These are phyloP conservation scores for Rhodosporidiobolus odoratus DNA, from an alignment of 768 basidiomycete species.

Conservation along the genomic window DNA sequence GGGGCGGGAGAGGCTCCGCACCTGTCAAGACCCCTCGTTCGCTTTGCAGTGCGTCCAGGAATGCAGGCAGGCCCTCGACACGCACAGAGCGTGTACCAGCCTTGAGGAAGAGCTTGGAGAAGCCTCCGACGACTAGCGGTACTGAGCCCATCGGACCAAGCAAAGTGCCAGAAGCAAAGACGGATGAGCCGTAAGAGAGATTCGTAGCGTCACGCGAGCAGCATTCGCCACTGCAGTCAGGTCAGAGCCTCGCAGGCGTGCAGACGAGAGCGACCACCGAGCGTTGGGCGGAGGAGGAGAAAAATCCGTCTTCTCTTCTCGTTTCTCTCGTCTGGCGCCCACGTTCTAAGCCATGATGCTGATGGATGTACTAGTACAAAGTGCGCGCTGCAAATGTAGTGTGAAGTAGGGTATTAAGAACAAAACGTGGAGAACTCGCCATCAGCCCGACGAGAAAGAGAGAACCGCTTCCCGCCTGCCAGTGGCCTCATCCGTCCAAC, in stretches of 20 bases:
- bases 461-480: too few relatives aligned
- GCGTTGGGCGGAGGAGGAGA: too few relatives aligned
- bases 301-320: too few relatives aligned
- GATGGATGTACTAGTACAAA: neutral
- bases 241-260: too few relatives aligned
- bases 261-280: too few relatives aligned
- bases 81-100: conserved; percentile 61
- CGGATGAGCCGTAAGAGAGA: too few relatives aligned
- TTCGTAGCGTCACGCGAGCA: too few relatives aligned
- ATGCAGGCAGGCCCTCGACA: conserved; percentile 63
- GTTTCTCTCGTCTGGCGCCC: too few relatives aligned
- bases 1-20: conserved; percentile 44
- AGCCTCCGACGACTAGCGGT: conserved; percentile 56
- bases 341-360: too few relatives aligned
- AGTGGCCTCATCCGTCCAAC: neutral
- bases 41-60: conserved; percentile 58
- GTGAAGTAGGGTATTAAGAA: neutral
- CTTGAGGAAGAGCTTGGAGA: conserved; percentile 71
- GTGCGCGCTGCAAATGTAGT: neutral
- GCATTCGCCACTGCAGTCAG: too few relatives aligned
- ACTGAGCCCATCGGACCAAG: conserved; percentile 20
- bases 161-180: too few relatives aligned
- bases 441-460: too few relatives aligned
- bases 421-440: neutral
- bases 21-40: conserved; percentile 71